Conservation (phyloP, 2,329 filamentous ascomycete genomes). For the Diplodia sapinea region DNA sequence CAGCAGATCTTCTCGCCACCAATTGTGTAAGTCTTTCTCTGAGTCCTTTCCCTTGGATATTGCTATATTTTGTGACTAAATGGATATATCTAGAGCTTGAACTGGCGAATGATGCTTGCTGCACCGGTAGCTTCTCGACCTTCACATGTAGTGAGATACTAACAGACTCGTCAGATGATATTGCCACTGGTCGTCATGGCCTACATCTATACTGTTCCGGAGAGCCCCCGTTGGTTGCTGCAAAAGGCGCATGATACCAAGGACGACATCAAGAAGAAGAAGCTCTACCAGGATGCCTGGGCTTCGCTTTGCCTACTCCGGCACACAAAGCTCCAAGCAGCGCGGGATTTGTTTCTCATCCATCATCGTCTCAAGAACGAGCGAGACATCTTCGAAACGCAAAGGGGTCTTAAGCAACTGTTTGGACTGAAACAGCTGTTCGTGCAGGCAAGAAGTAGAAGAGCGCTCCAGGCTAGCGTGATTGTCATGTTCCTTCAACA, state of each 20-base stretch:
- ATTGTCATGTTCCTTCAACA: constrained; percentile 45
- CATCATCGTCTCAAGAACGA: constrained; percentile 41
- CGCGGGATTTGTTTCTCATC: constrained; percentile 60
- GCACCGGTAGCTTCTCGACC: constrained; percentile 34
- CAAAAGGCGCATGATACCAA: constrained; percentile 33
- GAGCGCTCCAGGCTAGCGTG: constrained; percentile 36
- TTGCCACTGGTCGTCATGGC: constrained; percentile 37
- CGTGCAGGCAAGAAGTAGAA: constrained; percentile 37
- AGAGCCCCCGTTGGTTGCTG: constrained; percentile 38
- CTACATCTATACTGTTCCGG: constrained; percentile 38
- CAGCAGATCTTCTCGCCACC: too few relatives aligned
- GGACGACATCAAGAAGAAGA: constrained; percentile 39
- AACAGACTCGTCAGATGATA: constrained; percentile 33
- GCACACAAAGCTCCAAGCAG: constrained; percentile 58
- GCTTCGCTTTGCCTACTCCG: constrained; percentile 60
- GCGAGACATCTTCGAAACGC: constrained; percentile 41
- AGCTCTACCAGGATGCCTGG: constrained; percentile 46
- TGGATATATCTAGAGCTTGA: constrained; percentile 33
- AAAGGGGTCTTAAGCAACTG: constrained; percentile 39
- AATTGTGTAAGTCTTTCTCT: too few relatives aligned
- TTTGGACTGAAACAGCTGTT: constrained; percentile 38
- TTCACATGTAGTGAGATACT: too few relatives aligned
- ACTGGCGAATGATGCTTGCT: constrained; percentile 39
- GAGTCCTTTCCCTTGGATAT: too few relatives aligned
- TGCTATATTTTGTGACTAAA: too few relatives aligned